These are phyloP conservation scores for Actinidia polygama DNA, from an alignment of 179 eudicot species.

Conservation along the genomic window DNA sequence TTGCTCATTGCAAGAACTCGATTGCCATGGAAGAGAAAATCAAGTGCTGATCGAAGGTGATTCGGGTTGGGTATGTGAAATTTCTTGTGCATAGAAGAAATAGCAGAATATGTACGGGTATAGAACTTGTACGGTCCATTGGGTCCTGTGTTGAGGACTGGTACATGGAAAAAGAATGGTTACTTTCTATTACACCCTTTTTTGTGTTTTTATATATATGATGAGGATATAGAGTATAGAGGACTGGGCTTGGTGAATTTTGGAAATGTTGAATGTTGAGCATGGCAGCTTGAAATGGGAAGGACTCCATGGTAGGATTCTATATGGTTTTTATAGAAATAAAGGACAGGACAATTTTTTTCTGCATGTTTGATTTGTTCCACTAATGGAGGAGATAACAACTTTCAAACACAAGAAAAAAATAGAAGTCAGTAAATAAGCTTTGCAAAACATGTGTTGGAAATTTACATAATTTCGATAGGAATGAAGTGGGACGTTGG, in stretches of 20 bases:
- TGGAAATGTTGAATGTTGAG: not conserved
- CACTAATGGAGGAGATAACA: too few relatives aligned
- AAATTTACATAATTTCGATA: too few relatives aligned
- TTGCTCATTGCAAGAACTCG: conserved; percentile 94
- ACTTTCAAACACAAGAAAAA: too few relatives aligned
- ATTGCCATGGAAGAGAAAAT: conserved; percentile 48
- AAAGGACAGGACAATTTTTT: too few relatives aligned
- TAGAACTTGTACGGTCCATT: not conserved
- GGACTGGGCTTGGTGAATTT: not conserved
- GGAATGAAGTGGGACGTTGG: too few relatives aligned
- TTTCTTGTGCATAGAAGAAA: not conserved
- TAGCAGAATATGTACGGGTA: not conserved
- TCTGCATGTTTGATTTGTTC: too few relatives aligned
- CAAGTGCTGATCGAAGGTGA: not conserved
- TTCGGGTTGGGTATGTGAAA: not conserved
- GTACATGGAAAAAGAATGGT: not conserved
- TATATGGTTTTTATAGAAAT: too few relatives aligned
- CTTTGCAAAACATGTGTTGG: too few relatives aligned
- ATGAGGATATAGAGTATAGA: not conserved
- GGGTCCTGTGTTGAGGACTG: not conserved
- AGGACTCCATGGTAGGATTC: too few relatives aligned
- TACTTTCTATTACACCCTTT: not conserved
- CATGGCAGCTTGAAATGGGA: not conserved
- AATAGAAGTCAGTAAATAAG: too few relatives aligned
- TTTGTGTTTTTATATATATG: not conserved